phyloP scores from a whole-genome alignment of 2,329 filamentous ascomycete species.

The Ceratocystis papillata region DNA sequence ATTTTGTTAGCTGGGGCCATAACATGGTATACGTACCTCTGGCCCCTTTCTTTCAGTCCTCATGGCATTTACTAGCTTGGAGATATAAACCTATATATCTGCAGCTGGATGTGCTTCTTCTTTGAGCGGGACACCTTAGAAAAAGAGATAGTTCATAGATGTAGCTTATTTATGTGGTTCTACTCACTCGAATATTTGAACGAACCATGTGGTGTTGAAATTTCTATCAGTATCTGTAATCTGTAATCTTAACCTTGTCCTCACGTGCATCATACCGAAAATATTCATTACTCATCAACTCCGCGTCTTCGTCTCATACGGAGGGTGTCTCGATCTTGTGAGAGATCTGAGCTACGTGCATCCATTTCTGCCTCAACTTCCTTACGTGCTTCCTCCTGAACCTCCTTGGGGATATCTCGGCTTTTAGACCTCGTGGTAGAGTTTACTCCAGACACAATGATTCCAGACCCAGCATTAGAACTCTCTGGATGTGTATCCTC shows the following conservation, averaged over 20 bases:
- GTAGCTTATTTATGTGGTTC: too few relatives aligned
- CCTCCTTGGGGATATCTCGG: conserved; percentile 8
- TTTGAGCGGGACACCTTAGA: too few relatives aligned
- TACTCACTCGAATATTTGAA: too few relatives aligned
- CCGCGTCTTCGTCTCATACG: conserved; percentile 33
- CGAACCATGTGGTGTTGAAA: not conserved
- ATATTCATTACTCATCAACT: conserved; percentile 28
- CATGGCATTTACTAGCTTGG: conserved; percentile 17
- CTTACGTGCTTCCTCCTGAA: conserved; percentile 19
- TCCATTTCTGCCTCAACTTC: conserved; percentile 43
- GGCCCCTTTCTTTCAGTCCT: conserved; percentile 54
- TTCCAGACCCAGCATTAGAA: conserved; percentile 36
- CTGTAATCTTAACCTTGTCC: not conserved
- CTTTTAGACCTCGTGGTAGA: conserved; percentile 26
- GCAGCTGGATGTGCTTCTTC: too few relatives aligned
- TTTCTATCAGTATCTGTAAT: not conserved
- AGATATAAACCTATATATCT: not conserved
- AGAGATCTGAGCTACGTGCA: conserved; percentile 29
- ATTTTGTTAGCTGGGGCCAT: conserved; percentile 61
- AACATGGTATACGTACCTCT: conserved; percentile 61
- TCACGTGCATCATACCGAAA: not conserved
- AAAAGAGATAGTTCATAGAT: too few relatives aligned
- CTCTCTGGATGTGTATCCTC: conserved; percentile 42
- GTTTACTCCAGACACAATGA: conserved; percentile 33
- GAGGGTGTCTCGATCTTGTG: conserved; percentile 28